phyloP scores from a whole-genome alignment of 306 rosid species.

The Ammopiptanthus mongolicus region DNA sequence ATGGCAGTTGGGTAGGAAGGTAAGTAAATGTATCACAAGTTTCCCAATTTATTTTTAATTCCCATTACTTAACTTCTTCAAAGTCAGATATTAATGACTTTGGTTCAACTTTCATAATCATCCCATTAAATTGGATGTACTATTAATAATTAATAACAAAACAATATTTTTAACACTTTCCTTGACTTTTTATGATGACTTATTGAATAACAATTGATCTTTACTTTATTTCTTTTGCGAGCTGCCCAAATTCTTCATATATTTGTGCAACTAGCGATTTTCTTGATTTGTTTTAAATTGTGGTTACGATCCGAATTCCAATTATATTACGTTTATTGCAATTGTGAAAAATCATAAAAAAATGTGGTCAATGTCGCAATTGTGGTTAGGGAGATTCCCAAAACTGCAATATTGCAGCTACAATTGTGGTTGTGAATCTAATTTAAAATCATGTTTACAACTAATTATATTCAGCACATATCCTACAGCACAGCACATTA shows the following conservation, averaged over 20 bases:
- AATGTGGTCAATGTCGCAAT: no score
- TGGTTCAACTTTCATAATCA: neutral
- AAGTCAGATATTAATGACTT: neutral
- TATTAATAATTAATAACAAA: no score
- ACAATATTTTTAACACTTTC: no score
- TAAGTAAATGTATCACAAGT: neutral
- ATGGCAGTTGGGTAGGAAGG: neutral
- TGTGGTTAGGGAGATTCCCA: no score
- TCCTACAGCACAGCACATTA: neutral
- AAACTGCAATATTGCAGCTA: no score
- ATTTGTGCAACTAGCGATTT: neutral
- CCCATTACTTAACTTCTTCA: neutral
- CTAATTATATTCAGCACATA: neutral
- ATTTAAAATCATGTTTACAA: neutral
- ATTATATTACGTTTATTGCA: no score
- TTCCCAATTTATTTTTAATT: neutral
- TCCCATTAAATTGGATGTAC: neutral
- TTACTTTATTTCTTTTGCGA: neutral
- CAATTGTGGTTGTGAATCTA: no score
- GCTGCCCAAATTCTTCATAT: neutral
- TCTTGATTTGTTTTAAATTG: neutral
- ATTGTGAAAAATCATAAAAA: no score
- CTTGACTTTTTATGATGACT: neutral
- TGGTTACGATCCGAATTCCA: no score
- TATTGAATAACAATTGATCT: neutral